Base-by-base conservation (phyloP, 305 asterid genomes). In the Nicotiana rustica region DNA sequence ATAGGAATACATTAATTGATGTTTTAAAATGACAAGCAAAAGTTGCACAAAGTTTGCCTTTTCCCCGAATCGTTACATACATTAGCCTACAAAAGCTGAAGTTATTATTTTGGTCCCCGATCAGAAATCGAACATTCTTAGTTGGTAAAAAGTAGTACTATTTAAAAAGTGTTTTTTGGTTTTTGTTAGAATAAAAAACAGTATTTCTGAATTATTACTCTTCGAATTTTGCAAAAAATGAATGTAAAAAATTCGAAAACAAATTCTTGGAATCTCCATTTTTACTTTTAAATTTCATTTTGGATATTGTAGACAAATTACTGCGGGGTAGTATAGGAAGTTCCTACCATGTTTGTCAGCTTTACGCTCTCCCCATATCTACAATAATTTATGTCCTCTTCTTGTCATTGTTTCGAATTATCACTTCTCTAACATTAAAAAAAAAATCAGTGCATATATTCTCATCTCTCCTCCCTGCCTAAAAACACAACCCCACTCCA, bases 271-370 rank as follows among this genome's bases (percentile, higher is more conserved):
- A 44, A 13, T 73, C 79, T 33, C 35, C 4, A 2, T 73, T 6
- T 5, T 49, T 49, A 5, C 12, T 52, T 13, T 3, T 9, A 41
- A 52, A 52, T 52, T 52, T 52, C 3, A 10, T 47, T 47, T 47
- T 9, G 4, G 56, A 12, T 12, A 52, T 14, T 52, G 15, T 12
- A 52, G 17, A 52, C 57, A 52, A 12, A 29, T 25, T 25, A 49
- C 64, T 3, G 17, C 70, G 14, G 93, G 93, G 87, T 35, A 80
- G 19, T 81, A 1, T 65, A 1, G 94, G 87, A 86, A 88, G 47
- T 85, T 44, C 77, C 38, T 1, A 13, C 14, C 12, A 19, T 35
- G 59, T 68, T 59, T 68, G 80, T 60, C 85, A 17, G 19, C 59
- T 75, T 38, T 4, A 69, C 12, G 15, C 59, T 67, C 52, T 49